Conservation (phyloP, 768 basidiomycete species). For the Amylocystis lapponica region DNA sequence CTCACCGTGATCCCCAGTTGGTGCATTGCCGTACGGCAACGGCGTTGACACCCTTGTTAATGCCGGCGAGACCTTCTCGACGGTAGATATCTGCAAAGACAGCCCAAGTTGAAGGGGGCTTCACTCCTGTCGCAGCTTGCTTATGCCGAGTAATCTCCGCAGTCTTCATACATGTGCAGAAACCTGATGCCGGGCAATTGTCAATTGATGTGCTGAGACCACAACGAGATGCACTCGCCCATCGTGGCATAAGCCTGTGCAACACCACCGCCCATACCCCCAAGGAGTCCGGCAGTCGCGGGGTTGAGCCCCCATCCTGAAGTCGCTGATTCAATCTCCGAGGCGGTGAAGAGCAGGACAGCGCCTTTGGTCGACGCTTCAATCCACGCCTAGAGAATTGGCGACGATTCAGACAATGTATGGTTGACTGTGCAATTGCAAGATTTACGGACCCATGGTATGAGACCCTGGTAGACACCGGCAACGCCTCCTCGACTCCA, state of each 20-base stretch:
- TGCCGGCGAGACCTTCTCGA: conserved; percentile 87
- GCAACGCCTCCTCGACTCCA: conserved; percentile 86
- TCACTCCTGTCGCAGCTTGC: conserved; percentile 75
- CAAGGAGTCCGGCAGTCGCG: conserved; percentile 81
- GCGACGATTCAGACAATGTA: too few relatives aligned
- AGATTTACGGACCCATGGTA: conserved; percentile 79
- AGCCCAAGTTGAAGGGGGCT: conserved; percentile 89
- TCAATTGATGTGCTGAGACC: conserved; percentile 1
- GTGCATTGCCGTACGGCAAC: conserved; percentile 90
- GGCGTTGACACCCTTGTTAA: conserved; percentile 99
- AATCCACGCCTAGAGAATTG: conserved; percentile 88
- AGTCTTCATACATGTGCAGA: conserved; percentile 99
- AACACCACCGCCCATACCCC: conserved; percentile 96
- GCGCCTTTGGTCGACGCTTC: conserved; percentile 98
- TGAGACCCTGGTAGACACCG: conserved; percentile 97
- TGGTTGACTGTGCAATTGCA: not conserved
- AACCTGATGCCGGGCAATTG: conserved; percentile 47
- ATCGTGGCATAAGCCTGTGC: conserved; percentile 99
- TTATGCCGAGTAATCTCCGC: conserved; percentile 97
- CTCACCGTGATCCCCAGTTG: conserved; percentile 88
- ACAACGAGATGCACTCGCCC: conserved; percentile 55
- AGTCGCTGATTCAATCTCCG: conserved; percentile 79
- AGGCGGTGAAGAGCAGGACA: conserved; percentile 92
- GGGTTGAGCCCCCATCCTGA: conserved; percentile 68
- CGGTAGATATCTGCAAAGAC: conserved; percentile 94